These are phyloP conservation scores for Pestalotiopsis sp. DNA, from an alignment of 2,329 filamentous ascomycete genomes.

Conservation along the genomic window DNA sequence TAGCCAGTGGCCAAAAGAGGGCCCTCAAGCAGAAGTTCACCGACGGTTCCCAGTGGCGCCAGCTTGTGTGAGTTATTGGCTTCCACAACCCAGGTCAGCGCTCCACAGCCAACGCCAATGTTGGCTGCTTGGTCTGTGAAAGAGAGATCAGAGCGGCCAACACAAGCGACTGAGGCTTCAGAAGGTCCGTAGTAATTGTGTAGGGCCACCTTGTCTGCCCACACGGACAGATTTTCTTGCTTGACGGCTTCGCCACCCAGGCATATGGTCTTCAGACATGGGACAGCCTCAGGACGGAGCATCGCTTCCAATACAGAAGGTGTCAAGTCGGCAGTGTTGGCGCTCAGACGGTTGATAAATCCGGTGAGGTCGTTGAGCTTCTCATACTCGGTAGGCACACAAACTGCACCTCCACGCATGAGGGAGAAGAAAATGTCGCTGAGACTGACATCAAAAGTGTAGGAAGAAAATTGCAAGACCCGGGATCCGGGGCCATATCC, in stretches of 20 bases:
- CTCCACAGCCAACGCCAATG: constrained; percentile 4
- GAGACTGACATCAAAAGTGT: constrained; percentile 5
- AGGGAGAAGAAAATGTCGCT: constrained; percentile 11
- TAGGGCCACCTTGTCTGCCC: constrained; percentile 5
- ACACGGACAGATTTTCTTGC: not conserved
- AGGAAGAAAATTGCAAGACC: constrained; percentile 12
- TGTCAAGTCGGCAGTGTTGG: constrained; percentile 8
- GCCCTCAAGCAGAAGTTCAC: constrained; percentile 11
- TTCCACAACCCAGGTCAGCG: constrained; percentile 10
- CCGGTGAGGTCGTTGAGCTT: constrained; percentile 5
- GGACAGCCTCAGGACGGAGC: constrained; percentile 9
- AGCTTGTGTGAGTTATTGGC: constrained; percentile 5
- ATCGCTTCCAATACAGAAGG: constrained; percentile 7
- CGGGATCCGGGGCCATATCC: constrained; percentile 51
- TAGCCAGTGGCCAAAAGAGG: constrained; percentile 10
- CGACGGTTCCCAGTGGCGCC: constrained; percentile 1
- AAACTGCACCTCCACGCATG: constrained; percentile 7
- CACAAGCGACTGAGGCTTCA: not conserved
- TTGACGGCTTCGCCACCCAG: constrained; percentile 6
- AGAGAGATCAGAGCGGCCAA: not conserved
- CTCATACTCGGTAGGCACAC: constrained; percentile 5
- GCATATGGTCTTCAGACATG: constrained; percentile 6
- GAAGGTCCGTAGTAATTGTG: constrained; percentile 7
- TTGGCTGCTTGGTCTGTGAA: not conserved
- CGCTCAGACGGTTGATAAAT: constrained; percentile 8